Evolutionary conservation across 169 alveolate genomes (phyloP).

Genomic region (Perkinsus chesapeaki): DNA sequence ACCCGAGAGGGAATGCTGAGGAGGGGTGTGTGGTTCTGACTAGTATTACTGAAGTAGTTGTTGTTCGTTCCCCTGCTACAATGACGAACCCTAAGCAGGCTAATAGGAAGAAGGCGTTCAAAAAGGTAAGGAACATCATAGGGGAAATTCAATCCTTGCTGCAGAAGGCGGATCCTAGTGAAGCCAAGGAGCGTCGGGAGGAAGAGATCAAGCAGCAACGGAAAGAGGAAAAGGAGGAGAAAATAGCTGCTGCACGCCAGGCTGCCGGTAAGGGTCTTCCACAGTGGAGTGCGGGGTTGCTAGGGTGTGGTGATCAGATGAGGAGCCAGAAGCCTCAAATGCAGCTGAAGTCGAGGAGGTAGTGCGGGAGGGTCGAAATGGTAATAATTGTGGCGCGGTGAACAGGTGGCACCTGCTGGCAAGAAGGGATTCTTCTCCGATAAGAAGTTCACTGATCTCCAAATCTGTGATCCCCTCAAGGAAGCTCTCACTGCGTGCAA

Average conservation of each 20-base stretch:
- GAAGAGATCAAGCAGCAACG: not conserved
- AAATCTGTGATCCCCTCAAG: slow-evolving; percentile 80
- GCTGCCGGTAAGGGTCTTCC: not conserved
- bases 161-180: not conserved
- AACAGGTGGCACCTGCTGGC: not conserved
- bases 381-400: not conserved
- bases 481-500: slow-evolving; percentile 77
- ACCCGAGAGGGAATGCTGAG: too few species aligned
- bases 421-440: slow-evolving; percentile 55
- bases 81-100: not conserved
- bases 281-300: not conserved
- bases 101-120: not conserved
- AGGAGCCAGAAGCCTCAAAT: too few species aligned
- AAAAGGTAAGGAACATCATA: not conserved
- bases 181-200: not conserved
- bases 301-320: too few species aligned
- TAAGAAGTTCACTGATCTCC: slow-evolving; percentile 67
- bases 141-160: not conserved
- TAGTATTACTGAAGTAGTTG: not conserved
- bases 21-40: too few species aligned
- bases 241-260: not conserved
- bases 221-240: not conserved
- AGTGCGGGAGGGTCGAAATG: not conserved
- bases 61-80: not conserved
- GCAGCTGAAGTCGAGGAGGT: too few species aligned